These are phyloP conservation scores for Saccharomycopsis vini DNA, from an alignment of 805 yeast genomes.

Conservation along the genomic window DNA sequence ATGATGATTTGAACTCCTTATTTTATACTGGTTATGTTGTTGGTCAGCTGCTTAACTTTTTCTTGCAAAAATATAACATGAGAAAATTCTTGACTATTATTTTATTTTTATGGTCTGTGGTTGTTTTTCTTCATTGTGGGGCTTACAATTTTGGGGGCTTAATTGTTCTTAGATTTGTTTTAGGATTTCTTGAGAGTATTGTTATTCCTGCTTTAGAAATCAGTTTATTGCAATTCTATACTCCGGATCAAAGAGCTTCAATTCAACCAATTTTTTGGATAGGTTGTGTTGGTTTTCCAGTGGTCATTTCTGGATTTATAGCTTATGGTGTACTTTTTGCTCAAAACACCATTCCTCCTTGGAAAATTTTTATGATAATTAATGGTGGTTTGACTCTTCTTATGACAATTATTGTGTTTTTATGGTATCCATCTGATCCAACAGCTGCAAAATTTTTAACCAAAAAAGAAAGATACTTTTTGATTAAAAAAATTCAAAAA, in stretches of 20 bases:
- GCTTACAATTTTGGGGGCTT: conserved; percentile 26
- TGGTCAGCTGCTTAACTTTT: conserved; percentile 29
- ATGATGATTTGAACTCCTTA: conserved; percentile 27
- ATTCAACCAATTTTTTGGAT: conserved; percentile 39
- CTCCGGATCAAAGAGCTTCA: conserved; percentile 33
- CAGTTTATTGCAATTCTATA: conserved; percentile 36
- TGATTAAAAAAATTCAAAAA: conserved; percentile 35
- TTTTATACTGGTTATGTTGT: conserved; percentile 34
- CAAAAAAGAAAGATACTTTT: conserved; percentile 35
- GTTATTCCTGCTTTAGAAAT: conserved; percentile 37
- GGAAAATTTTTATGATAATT: conserved; percentile 43
- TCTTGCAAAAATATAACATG: conserved; percentile 25
- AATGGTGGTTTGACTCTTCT: conserved; percentile 39
- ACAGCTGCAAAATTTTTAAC: conserved; percentile 34
- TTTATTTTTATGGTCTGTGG: conserved; percentile 24
- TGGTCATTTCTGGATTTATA: conserved; percentile 36
- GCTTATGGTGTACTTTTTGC: conserved; percentile 30
- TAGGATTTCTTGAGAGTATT: conserved; percentile 40
- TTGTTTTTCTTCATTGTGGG: conserved; percentile 24
- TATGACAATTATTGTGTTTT: conserved; percentile 25
- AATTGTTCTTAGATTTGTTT: conserved; percentile 23
- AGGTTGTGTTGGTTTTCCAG: conserved; percentile 33
- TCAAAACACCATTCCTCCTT: conserved; percentile 26
- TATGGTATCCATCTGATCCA: conserved; percentile 42
- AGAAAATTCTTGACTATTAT: conserved; percentile 20